Percentiles rank a stretch among this genome's conserved stretches.
These are phyloP conservation scores for Guyanaporus albipodus DNA, from an alignment of 768 basidiomycete genomes.

Conservation along the genomic window DNA sequence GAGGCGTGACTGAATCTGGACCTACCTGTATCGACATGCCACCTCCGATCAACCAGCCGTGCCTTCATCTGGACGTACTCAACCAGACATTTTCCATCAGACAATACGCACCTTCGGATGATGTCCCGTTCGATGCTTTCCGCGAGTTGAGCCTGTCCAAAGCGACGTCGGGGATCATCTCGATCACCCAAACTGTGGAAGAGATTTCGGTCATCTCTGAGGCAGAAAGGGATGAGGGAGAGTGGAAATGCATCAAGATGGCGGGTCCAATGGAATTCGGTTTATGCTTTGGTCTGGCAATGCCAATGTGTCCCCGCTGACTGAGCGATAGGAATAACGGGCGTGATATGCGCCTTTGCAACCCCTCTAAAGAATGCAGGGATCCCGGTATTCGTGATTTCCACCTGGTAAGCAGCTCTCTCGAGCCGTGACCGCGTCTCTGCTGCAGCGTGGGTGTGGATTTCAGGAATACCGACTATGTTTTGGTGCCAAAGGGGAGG, in stretches of 20 bases:
- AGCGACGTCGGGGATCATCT: conserved; percentile 40
- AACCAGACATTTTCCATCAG: conserved; percentile 43
- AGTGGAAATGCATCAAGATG: conserved; percentile 60
- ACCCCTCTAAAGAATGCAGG: conserved; percentile 48
- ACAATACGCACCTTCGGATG: conserved; percentile 33
- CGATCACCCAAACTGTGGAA: conserved; percentile 55
- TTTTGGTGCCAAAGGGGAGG: conserved; percentile 49
- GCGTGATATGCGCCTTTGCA: conserved; percentile 52
- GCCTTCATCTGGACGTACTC: conserved; percentile 47
- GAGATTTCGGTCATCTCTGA: conserved; percentile 61
- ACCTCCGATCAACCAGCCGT: conserved; percentile 43
- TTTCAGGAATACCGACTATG: conserved; percentile 62
- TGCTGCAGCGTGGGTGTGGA: no score
- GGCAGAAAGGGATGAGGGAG: conserved; percentile 36
- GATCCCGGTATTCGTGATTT: conserved; percentile 56
- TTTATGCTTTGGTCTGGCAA: conserved; percentile 20
- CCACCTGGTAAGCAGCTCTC: conserved; percentile 50
- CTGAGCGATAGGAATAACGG: conserved; percentile 44
- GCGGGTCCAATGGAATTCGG: conserved; percentile 66
- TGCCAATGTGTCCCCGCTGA: neutral
- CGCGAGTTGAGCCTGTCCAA: conserved; percentile 28
- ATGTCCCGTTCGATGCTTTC: conserved; percentile 28
- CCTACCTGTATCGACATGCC: conserved; percentile 29
- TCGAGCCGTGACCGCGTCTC: neutral
- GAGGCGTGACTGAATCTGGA: neutral